These are phyloP conservation scores for Cladosporium sp. DNA, from an alignment of 2,329 filamentous ascomycete species.

Conservation along the genomic window DNA sequence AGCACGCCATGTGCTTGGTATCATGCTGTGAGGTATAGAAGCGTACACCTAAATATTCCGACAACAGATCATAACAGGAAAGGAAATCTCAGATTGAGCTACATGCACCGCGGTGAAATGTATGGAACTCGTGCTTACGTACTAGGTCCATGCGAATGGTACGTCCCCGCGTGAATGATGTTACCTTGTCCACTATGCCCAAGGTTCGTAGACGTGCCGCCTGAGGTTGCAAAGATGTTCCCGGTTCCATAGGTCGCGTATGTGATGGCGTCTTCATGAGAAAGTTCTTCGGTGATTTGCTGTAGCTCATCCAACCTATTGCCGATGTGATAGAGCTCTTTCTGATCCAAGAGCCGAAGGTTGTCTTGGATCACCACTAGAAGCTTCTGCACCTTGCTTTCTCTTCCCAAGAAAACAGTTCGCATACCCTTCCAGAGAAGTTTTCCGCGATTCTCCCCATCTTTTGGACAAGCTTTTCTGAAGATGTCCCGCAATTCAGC, in stretches of 20 bases:
- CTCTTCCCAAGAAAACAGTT: slow-evolving; percentile 14
- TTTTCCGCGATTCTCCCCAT: slow-evolving; percentile 11
- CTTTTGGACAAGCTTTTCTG: slow-evolving; percentile 13
- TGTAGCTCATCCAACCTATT: slow-evolving; percentile 13
- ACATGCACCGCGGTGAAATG: too few species aligned
- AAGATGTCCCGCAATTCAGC: slow-evolving; percentile 8
- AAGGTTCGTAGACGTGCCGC: background rate
- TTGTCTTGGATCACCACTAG: background rate
- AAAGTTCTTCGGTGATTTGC: slow-evolving; percentile 8
- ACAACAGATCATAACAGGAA: too few species aligned
- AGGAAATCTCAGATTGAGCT: too few species aligned
- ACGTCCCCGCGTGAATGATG: too few species aligned
- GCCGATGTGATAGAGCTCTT: slow-evolving; percentile 12
- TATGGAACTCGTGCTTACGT: too few species aligned
- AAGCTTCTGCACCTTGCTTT: slow-evolving; percentile 13
- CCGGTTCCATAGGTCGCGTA: background rate
- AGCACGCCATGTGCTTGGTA: too few species aligned
- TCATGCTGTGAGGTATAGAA: too few species aligned
- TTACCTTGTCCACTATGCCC: too few species aligned
- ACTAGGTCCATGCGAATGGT: too few species aligned
- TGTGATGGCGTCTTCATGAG: background rate
- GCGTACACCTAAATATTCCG: too few species aligned
- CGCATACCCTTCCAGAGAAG: slow-evolving; percentile 14
- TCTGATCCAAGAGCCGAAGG: background rate
- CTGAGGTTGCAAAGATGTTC: background rate